phyloP scores from a whole-genome alignment of 2,329 filamentous ascomycete species.

The Colletotrichum siamense region DNA sequence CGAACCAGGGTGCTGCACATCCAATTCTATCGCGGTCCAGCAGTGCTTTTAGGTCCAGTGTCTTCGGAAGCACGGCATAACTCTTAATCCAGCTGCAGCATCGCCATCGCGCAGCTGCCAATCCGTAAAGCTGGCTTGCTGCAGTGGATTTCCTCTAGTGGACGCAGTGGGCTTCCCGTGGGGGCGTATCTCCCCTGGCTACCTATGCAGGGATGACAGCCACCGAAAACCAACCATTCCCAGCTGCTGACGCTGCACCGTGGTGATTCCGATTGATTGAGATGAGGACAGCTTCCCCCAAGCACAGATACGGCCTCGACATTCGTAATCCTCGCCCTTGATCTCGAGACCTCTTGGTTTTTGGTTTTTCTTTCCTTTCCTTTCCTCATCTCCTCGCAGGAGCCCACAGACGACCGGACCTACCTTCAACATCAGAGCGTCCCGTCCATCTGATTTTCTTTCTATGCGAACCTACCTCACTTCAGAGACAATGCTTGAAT shows the following conservation, averaged over 20 bases:
- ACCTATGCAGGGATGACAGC: slow-evolving; percentile 10
- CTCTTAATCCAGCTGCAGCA: slow-evolving; percentile 3
- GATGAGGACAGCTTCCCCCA: slow-evolving; percentile 16
- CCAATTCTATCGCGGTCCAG: background rate
- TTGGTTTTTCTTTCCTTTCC: background rate
- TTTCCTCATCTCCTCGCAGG: background rate
- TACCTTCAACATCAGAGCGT: slow-evolving; percentile 12
- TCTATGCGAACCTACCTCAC: background rate
- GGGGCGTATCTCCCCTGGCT: slow-evolving; percentile 12
- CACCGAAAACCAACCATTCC: slow-evolving; percentile 16
- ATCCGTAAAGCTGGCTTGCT: background rate
- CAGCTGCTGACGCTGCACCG: slow-evolving; percentile 13
- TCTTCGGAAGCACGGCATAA: slow-evolving; percentile 1
- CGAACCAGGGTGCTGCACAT: background rate
- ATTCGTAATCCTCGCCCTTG: slow-evolving; percentile 5
- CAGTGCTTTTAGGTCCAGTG: background rate
- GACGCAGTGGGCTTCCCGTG: slow-evolving; percentile 8
- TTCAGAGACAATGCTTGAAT: slow-evolving; percentile 12
- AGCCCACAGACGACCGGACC: background rate
- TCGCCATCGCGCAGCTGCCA: background rate
- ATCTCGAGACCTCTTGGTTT: background rate
- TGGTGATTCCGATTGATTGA: slow-evolving; percentile 17
- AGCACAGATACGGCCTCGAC: background rate
- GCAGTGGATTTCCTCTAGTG: background rate
- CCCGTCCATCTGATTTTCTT: slow-evolving; percentile 17